These are phyloP conservation scores for Dipteronia dyeriana DNA, from an alignment of 345 rosid genomes.

Conservation along the genomic window DNA sequence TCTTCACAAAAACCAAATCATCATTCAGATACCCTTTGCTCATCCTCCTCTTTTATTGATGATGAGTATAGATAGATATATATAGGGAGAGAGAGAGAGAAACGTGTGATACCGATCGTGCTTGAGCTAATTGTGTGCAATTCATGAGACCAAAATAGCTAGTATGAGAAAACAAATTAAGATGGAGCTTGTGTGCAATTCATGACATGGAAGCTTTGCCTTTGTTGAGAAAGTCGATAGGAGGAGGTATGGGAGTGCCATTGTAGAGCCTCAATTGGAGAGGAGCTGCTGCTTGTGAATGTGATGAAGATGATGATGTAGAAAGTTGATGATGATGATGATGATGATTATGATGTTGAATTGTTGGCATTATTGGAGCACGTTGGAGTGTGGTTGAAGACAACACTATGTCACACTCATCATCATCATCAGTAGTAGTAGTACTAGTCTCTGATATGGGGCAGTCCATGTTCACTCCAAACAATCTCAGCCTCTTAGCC, in stretches of 20 bases:
- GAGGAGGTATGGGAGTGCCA: slow-evolving; percentile 32
- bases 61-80: background rate
- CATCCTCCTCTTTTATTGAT: slow-evolving; percentile 1
- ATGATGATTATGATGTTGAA: slow-evolving; percentile 11
- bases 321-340: slow-evolving; percentile 7
- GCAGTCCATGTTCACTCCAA: slow-evolving; percentile 96
- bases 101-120: background rate
- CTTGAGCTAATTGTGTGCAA: background rate
- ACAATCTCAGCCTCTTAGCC: slow-evolving; percentile 77
- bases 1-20: slow-evolving; percentile 21
- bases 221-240: slow-evolving; percentile 36
- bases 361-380: slow-evolving; percentile 20
- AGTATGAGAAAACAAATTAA: background rate
- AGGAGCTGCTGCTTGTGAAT: slow-evolving; percentile 10
- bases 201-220: slow-evolving; percentile 49
- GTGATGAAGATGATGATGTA: slow-evolving; percentile 19
- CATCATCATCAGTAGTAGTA: background rate
- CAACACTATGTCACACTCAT: slow-evolving; percentile 26
- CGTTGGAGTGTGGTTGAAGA: slow-evolving; percentile 32
- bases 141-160: background rate
- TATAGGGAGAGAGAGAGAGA: background rate
- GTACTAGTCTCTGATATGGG: slow-evolving; percentile 36
- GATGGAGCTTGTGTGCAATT: slow-evolving; percentile 1
- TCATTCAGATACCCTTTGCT: background rate
- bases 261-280: slow-evolving; percentile 46